Base-by-base conservation (phyloP, 371 early-diverging fungal genomes). In the Blastocladiella emersonii region DNA sequence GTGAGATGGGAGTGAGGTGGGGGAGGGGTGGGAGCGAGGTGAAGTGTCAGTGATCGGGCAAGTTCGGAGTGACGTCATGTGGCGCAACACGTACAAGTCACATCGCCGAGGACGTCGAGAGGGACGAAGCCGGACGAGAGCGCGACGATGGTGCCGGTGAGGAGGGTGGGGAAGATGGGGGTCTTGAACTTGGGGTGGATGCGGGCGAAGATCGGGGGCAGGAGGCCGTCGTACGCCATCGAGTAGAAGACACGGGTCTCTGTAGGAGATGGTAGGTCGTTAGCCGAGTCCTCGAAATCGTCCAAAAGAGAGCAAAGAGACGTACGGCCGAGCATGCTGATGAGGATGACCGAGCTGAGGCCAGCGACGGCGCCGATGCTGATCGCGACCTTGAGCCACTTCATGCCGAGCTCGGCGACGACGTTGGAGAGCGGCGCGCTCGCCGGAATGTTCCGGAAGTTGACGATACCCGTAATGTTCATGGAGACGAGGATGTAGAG, bases 141-240 rank as follows among this genome's bases (percentile, higher is more conserved):
- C 0, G 91, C 83, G 66, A 84, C 82, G 19, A 88, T 66, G 13
- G 72, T 21, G n/a, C 92, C 92, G 2, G 86, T 71, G 17, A 84
- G 71, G 37, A 86, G 55, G 1, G 89, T 90, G 34, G 89, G 74
- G 13, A 86, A 63, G 61, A 82, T 84, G 15, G 93, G 92, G 0
- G 90, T 91, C 71, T 82, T 74, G 74, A 77, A 81, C 13, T 67
- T 71, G 19, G 80, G 78, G 66, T 85, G 80, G 25, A 90, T 69
- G 30, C 78, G 79, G 53, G 84, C 78, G 66, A 91, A 86, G 27
- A 77, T 61, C 13, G 74, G 63, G 7, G 92, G 92, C 21, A 92
- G 73, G 34, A 92, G 74, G 15, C 92, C 92, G 72, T 92, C 92
- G 56, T 79, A 70, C 27, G 92, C 87, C 92, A 94, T 92, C n/a